Conservation (phyloP, 1,284 basidiomycete genomes). For the Clitocybe nebularis region DNA sequence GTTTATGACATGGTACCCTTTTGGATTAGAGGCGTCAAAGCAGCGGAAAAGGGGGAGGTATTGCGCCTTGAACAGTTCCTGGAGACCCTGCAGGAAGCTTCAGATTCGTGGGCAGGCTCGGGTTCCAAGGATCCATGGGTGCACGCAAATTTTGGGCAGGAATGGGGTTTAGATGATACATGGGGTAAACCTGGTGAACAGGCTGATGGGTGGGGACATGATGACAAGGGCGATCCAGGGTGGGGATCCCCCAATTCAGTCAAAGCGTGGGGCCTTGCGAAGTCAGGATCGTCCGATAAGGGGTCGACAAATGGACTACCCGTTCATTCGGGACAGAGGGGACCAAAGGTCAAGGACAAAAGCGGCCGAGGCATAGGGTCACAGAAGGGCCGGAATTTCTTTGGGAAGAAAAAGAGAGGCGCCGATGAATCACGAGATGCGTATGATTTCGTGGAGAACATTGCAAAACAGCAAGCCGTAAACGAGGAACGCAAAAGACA, state of each 20-base stretch:
- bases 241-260: not conserved
- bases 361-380: conserved; percentile 12
- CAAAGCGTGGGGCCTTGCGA: not conserved
- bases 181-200: conserved; percentile 12
- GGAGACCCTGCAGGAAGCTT: conserved; percentile 82
- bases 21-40: conserved; percentile 50
- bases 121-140: conserved; percentile 63
- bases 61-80: conserved; percentile 70
- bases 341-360: not conserved
- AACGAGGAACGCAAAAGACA: conserved; percentile 33
- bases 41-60: conserved; percentile 48
- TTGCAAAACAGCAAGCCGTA: conserved; percentile 38
- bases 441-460: conserved; percentile 44
- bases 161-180: conserved; percentile 34
- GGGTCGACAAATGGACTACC: not conserved
- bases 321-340: not conserved
- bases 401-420: conserved; percentile 16
- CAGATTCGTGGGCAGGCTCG: conserved; percentile 65
- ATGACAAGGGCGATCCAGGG: not conserved
- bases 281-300: not conserved
- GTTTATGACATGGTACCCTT: conserved; percentile 47
- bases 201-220: conserved; percentile 1
- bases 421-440: conserved; percentile 11
- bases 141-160: conserved; percentile 65
- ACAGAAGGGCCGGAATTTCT: conserved; percentile 2